phyloP scores from a whole-genome alignment of 192 early-diverging fungal genomes.

The Thamnidium elegans region DNA sequence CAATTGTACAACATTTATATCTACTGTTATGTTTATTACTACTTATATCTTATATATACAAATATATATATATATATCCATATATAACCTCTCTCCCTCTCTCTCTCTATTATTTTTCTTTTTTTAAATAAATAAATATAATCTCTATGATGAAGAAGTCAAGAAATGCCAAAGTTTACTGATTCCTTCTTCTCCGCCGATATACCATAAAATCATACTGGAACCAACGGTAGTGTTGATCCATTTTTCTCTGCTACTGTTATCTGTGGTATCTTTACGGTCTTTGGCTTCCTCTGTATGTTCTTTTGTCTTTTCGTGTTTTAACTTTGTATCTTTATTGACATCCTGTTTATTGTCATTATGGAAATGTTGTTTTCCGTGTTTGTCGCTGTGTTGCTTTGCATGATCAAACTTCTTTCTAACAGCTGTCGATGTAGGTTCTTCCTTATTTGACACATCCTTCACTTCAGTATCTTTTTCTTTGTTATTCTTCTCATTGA shows the following conservation, averaged over 20 bases:
- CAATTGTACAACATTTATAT: too few relatives aligned
- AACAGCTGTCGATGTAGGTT: too few relatives aligned
- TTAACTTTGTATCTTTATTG: background rate
- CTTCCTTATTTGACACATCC: too few relatives aligned
- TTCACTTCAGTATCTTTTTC: too few relatives aligned
- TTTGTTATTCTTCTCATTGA: too few relatives aligned
- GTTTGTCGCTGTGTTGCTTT: too few relatives aligned
- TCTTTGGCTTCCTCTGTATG: background rate
- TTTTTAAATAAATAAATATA: background rate
- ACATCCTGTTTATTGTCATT: background rate
- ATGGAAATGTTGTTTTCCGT: too few relatives aligned
- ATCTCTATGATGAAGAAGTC: background rate
- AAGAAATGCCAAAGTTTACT: slow-evolving; percentile 9
- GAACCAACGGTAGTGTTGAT: background rate
- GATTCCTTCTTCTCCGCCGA: slow-evolving; percentile 11
- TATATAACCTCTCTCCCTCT: too few relatives aligned
- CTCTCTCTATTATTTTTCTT: background rate
- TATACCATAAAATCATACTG: slow-evolving; percentile 11
- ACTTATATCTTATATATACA: slow-evolving; percentile 4
- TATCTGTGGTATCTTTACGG: background rate
- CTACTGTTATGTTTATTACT: background rate
- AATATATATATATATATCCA: slow-evolving; percentile 7
- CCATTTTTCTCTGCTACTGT: background rate
- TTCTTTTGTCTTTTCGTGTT: background rate
- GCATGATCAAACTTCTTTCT: too few relatives aligned